These are phyloP conservation scores for Penicillium crystallinum DNA, from an alignment of 495 filamentous ascomycete species.

Conservation along the genomic window DNA sequence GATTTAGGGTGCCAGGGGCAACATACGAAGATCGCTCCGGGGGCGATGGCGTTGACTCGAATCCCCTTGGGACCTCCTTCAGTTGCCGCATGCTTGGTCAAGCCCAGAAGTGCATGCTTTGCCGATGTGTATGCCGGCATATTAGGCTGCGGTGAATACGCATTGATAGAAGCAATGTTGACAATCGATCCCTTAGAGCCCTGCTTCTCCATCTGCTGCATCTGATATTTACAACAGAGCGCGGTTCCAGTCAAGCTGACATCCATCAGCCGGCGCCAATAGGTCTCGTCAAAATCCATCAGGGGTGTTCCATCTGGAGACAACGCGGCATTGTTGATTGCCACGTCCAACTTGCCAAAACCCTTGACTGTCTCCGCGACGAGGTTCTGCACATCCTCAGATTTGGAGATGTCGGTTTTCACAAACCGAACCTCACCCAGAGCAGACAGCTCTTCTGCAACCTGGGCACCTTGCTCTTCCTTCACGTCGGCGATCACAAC, in stretches of 20 bases:
- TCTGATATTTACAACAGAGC: background rate
- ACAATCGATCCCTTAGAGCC: background rate
- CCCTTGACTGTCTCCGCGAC: background rate
- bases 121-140: background rate
- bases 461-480: slow-evolving; percentile 7
- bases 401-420: background rate
- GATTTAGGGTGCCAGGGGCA: background rate
- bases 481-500: slow-evolving; percentile 45
- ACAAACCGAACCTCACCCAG: background rate
- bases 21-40: background rate
- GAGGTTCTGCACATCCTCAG: background rate
- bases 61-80: background rate
- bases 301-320: background rate
- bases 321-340: background rate
- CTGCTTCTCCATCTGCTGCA: background rate
- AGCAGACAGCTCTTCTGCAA: background rate
- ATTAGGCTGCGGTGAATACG: background rate
- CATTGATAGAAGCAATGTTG: background rate
- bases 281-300: background rate
- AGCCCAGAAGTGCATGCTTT: background rate
- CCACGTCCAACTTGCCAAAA: background rate
- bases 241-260: background rate
- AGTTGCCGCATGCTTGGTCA: background rate
- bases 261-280: background rate
- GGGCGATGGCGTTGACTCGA: background rate